A percentile compares a stretch with the other conserved stretches of the same genome.
phyloP scores from a whole-genome alignment of 345 rosid genomes.

The Geranium brycei region DNA sequence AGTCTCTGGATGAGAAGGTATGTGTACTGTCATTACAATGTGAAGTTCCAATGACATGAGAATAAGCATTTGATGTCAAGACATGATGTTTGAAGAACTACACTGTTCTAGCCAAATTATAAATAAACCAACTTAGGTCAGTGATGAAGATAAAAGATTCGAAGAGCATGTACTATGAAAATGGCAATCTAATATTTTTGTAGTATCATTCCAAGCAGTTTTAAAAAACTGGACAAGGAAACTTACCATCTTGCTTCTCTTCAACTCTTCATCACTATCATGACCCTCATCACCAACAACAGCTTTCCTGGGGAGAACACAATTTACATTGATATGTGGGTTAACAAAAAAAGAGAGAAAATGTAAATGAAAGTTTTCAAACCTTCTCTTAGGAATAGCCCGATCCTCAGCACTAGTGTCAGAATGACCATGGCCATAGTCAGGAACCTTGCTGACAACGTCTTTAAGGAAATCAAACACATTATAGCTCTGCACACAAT shows the following conservation, averaged over 20 bases:
- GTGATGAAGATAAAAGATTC: too few relatives aligned
- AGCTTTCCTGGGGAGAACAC: constrained; percentile 44
- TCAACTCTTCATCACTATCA: constrained; percentile 81
- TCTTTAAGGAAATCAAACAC: constrained; percentile 32
- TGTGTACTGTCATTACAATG: too few relatives aligned
- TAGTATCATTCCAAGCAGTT: not conserved
- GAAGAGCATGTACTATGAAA: too few relatives aligned
- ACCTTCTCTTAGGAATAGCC: constrained; percentile 64
- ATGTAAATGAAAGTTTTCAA: constrained; percentile 1
- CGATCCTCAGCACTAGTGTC: constrained; percentile 28
- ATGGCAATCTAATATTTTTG: too few relatives aligned
- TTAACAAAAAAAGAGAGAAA: not conserved
- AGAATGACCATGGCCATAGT: constrained; percentile 23
- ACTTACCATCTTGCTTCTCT: constrained; percentile 71
- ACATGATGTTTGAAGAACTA: too few relatives aligned
- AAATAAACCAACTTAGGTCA: too few relatives aligned
- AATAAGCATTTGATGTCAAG: too few relatives aligned
- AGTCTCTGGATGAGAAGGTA: too few relatives aligned
- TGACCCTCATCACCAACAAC: constrained; percentile 42
- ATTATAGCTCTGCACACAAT: constrained; percentile 26
- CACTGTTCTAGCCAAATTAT: too few relatives aligned
- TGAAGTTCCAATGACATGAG: too few relatives aligned
- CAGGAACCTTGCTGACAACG: constrained; percentile 29
- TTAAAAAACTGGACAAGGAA: not conserved
- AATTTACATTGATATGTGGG: too few relatives aligned